A percentile compares a stretch with the other conserved stretches of the same genome.
Conservation (phyloP, 371 early-diverging fungal species). For the Lichtheimia ornata region DNA sequence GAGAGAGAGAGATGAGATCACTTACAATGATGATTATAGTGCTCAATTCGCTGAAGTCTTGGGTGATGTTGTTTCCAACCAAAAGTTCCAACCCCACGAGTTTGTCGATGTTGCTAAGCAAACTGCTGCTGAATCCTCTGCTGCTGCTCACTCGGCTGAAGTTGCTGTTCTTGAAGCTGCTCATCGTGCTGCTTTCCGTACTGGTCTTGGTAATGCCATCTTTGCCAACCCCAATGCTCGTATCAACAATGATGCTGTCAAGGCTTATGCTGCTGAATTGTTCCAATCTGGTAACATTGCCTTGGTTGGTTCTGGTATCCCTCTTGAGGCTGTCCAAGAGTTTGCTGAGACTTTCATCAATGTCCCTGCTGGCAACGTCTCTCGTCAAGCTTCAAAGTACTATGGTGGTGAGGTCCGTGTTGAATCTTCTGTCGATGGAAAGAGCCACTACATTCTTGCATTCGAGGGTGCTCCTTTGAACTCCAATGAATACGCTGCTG, state of each 20-base stretch:
- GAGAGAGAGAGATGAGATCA: neutral
- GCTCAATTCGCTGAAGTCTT: constrained; percentile 88
- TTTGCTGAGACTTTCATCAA: constrained; percentile 64
- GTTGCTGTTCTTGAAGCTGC: constrained; percentile 76
- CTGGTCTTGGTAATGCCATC: constrained; percentile 93
- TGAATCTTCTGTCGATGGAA: constrained; percentile 43
- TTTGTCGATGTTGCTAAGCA: constrained; percentile 72
- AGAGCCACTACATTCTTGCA: constrained; percentile 77
- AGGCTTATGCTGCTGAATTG: constrained; percentile 70
- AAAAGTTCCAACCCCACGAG: constrained; percentile 87
- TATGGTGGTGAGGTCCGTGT: constrained; percentile 87
- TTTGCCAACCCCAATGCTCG: constrained; percentile 71
- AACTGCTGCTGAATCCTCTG: constrained; percentile 70
- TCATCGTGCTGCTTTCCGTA: constrained; percentile 92
- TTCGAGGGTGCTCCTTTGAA: constrained; percentile 73
- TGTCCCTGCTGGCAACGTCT: constrained; percentile 48
- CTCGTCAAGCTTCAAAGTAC: constrained; percentile 61
- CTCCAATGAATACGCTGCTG: constrained; percentile 70
- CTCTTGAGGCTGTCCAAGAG: constrained; percentile 64
- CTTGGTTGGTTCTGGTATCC: constrained; percentile 86
- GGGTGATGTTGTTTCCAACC: constrained; percentile 74
- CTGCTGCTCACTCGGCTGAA: constrained; percentile 69
- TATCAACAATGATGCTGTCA: constrained; percentile 64
- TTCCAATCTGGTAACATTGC: constrained; percentile 77
- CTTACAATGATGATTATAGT: constrained; percentile 35